phyloP scores from a whole-genome alignment of 148 eudicot species.

The Amaranthus cruentus region DNA sequence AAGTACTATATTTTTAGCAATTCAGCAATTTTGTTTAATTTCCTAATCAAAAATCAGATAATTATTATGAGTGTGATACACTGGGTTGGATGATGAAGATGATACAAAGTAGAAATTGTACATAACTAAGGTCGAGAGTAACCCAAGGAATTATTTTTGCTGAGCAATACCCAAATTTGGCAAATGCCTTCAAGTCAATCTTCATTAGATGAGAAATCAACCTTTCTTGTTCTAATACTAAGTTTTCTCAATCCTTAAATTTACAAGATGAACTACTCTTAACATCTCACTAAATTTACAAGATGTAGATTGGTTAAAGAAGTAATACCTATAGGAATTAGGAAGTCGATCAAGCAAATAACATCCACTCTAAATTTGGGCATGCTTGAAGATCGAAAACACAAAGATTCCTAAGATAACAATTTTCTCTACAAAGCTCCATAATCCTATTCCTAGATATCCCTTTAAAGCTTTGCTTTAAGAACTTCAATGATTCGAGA shows the following conservation, averaged over 20 bases:
- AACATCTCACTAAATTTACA: background rate
- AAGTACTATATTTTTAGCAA: too few species aligned
- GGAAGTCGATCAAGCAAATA: constrained; percentile 18
- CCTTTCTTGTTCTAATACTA: background rate
- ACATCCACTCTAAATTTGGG: constrained; percentile 14
- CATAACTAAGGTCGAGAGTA: background rate
- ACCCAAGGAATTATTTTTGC: background rate
- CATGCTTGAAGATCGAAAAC: constrained; percentile 9
- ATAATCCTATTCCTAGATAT: background rate
- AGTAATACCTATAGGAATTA: background rate
- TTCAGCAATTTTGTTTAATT: too few species aligned
- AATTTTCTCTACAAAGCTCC: background rate
- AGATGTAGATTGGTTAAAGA: background rate
- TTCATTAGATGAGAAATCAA: background rate
- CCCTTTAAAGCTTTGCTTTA: background rate
- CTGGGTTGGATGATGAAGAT: too few species aligned
- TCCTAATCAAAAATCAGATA: too few species aligned
- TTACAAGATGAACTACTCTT: background rate
- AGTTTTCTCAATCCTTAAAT: background rate
- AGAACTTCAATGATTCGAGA: background rate
- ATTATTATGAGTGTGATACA: too few species aligned
- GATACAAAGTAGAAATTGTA: too few species aligned
- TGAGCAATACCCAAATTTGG: background rate
- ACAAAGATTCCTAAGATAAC: background rate
- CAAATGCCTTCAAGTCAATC: background rate